Base-by-base conservation (phyloP, 768 basidiomycete species). In the Filobasidium wieringae region DNA sequence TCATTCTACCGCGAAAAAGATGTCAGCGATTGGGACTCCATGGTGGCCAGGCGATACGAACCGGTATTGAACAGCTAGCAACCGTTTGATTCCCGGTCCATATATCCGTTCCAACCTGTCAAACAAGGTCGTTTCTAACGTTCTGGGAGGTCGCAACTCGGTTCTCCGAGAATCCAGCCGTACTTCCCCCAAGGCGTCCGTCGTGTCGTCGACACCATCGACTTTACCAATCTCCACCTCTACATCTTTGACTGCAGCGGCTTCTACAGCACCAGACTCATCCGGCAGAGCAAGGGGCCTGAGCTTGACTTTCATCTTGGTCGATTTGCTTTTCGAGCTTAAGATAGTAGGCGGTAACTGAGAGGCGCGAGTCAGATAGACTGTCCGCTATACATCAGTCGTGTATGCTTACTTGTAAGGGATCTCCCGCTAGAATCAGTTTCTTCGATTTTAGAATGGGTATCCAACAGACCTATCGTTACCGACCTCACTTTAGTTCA, bases 371-470 rank as follows among this genome's bases (percentile, higher is more conserved):
- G 37, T 37, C 17, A 24, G 49, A 31, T n/a, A 27, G 8, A 19
- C 14, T n/a, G 9, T 29, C 11, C 1, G 14, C 27, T 7, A 12
- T 7, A 14, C 9, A 51, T n/a, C 11, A 15, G 22, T 30, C 9
- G 8, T 27, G 3, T n/a, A 9, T 49, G 57, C 64, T 34, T 40
- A 69, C 70, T 51, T 73, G 93, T 79, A 89, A 85, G 1, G 91
- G 92, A 73, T 96, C 93, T 0, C 93, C 93, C 1, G 92, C 92
- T 26, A 95, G 77, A 14, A 91, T 85, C 50, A 91, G 76, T 71
- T 90, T 93, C 75, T 84, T 85, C 0, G 83, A 86, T 71, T 92
- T 93, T 73, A 92, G 82, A 55, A 96, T 86, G 0, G 95, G 92
- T 31, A 97, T 81, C 91, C 93, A 96, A 75, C 91, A 96, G 4